Percentiles rank a stretch among this genome's conserved stretches.
These are phyloP conservation scores for Fusarium annulatum DNA, from an alignment of 2,329 filamentous ascomycete species.

Conservation along the genomic window DNA sequence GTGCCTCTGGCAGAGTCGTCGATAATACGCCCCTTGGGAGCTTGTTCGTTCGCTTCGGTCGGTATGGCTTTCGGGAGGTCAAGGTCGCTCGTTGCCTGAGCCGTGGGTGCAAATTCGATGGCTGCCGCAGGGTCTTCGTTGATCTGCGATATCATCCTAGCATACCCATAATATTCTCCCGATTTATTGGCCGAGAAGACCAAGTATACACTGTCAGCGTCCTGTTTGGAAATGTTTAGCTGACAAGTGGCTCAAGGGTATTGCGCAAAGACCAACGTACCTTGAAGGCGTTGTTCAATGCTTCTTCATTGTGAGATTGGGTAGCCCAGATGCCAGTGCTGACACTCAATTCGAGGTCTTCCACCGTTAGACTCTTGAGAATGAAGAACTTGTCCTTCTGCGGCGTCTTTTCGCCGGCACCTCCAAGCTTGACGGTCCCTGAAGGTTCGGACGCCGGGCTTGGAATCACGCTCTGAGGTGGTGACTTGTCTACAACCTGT, in stretches of 20 bases:
- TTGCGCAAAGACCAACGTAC: constrained; percentile 57
- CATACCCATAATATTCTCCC: constrained; percentile 96
- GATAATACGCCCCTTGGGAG: constrained; percentile 87
- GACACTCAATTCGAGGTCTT: constrained; percentile 91
- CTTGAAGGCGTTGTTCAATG: constrained; percentile 83
- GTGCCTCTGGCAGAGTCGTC: constrained; percentile 94
- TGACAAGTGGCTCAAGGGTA: background rate
- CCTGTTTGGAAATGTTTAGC: constrained; percentile 58
- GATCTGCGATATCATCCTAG: constrained; percentile 87
- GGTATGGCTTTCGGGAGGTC: constrained; percentile 83
- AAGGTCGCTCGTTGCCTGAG: constrained; percentile 66
- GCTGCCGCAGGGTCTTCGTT: constrained; percentile 78
- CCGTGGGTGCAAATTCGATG: constrained; percentile 75
- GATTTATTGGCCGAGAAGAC: constrained; percentile 98
- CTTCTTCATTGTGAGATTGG: constrained; percentile 90
- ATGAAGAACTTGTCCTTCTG: constrained; percentile 85
- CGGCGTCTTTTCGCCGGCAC: constrained; percentile 12
- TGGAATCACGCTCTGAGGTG: constrained; percentile 1
- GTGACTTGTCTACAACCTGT: constrained; percentile 12
- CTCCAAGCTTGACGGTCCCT: background rate
- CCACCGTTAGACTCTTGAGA: constrained; percentile 89
- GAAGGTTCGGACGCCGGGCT: constrained; percentile 11
- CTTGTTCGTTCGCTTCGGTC: constrained; percentile 80
- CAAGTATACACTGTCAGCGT: constrained; percentile 85
- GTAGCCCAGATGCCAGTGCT: constrained; percentile 92